Evolutionary conservation across 2,329 filamentous ascomycete species (phyloP).

Genomic region (Neurospora sp.): DNA sequence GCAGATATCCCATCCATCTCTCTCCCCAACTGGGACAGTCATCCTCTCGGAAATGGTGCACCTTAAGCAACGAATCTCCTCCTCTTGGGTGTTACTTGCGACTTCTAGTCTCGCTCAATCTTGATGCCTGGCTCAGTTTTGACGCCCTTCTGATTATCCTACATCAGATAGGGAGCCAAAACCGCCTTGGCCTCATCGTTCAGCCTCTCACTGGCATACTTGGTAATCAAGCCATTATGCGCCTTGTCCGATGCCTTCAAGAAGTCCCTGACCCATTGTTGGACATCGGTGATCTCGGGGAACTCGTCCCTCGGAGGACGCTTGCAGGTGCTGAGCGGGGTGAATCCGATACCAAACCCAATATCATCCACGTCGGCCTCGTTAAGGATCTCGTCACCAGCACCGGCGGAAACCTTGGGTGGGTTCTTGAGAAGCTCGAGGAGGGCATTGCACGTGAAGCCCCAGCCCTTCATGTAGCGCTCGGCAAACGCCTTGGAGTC

Average conservation of each 20-base stretch:
- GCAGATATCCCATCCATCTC: background rate
- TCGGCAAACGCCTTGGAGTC: conserved; percentile 77
- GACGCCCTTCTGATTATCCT: conserved; percentile 1
- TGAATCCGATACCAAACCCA: conserved; percentile 90
- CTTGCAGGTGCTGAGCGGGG: conserved; percentile 83
- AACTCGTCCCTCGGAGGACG: conserved; percentile 68
- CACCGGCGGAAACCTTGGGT: conserved; percentile 53
- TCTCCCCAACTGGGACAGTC: background rate
- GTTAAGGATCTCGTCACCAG: conserved; percentile 65
- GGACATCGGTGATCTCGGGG: conserved; percentile 70
- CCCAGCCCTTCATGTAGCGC: conserved; percentile 83
- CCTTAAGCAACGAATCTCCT: background rate
- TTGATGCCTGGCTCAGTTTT: background rate
- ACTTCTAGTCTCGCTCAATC: background rate
- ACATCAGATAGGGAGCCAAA: conserved; percentile 42
- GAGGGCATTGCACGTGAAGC: conserved; percentile 78
- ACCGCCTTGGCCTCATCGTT: conserved; percentile 48
- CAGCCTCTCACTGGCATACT: conserved; percentile 64
- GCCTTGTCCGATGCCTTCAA: conserved; percentile 68
- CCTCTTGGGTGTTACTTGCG: background rate
- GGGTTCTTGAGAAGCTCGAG: conserved; percentile 85
- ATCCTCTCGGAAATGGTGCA: background rate
- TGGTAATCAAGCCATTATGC: conserved; percentile 59
- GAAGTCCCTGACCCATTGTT: conserved; percentile 76
- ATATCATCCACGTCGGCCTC: conserved; percentile 93